These are phyloP conservation scores for Paramecium biaurelia DNA, from an alignment of 73 alveolate genomes.

Conservation along the genomic window DNA sequence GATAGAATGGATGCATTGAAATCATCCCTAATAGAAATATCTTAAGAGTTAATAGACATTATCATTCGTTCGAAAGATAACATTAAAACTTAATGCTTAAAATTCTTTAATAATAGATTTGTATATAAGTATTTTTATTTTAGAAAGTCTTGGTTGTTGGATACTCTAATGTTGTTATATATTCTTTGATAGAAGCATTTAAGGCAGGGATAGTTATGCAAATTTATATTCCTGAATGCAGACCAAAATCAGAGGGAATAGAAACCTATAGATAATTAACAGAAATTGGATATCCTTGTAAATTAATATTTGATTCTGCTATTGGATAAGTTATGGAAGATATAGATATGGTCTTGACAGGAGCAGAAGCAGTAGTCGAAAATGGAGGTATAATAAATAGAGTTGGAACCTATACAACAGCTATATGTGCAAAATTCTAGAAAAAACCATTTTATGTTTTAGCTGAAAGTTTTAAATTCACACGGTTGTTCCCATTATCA, in stretches of 20 bases:
- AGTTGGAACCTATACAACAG: constrained; percentile 90
- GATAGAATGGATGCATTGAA: constrained; percentile 67
- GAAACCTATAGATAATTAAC: constrained; percentile 68
- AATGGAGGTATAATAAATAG: constrained; percentile 98
- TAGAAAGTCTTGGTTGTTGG: constrained; percentile 89
- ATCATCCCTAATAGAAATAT: constrained; percentile 46
- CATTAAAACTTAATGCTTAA: constrained; percentile 17
- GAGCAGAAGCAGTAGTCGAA: constrained; percentile 97
- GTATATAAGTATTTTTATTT: not conserved
- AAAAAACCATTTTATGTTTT: constrained; percentile 92
- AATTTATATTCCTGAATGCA: constrained; percentile 80
- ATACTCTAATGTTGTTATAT: constrained; percentile 77
- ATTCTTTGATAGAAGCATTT: constrained; percentile 77
- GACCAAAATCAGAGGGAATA: constrained; percentile 85
- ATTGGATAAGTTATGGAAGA: constrained; percentile 84
- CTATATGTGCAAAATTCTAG: constrained; percentile 85
- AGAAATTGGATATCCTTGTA: constrained; percentile 70
- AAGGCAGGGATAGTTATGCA: constrained; percentile 79
- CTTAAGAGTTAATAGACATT: constrained; percentile 62
- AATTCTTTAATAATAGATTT: constrained; percentile 61
- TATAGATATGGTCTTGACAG: constrained; percentile 89
- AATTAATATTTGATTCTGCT: constrained; percentile 87
- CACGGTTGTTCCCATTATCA: constrained; percentile 85
- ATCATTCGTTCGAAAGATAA: constrained; percentile 43
- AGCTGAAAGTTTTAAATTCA: constrained; percentile 89